phyloP scores from a whole-genome alignment of 176 grass and related monocot species.

The Sorghum bicolor region Sorghum_bicolor_NCBIv3 NC_012879.2:5877501-5878000 shows the following conservation, averaged over 20 bases:
- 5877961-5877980: constrained; percentile 65
- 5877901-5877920: constrained; percentile 97
- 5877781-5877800: constrained; percentile 88
- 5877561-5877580: background rate
- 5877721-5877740: constrained; percentile 64
- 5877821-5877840: constrained; percentile 66
- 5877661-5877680: background rate
- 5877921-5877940: constrained; percentile 98
- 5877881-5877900: constrained; percentile 91
- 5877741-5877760: constrained; percentile 92
- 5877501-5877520: background rate
- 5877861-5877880: constrained; percentile 77
- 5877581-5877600: constrained; percentile 1
- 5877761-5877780: constrained; percentile 97
- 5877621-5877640: constrained; percentile 13
- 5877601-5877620: background rate
- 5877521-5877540: background rate
- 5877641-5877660: constrained; percentile 19
- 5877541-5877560: constrained; percentile 11
- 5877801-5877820: constrained; percentile 83
- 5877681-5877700: constrained; percentile 15
- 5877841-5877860: constrained; percentile 51
- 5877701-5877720: constrained; percentile 19
- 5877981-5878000: constrained; percentile 29
- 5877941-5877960: constrained; percentile 87